Evolutionary conservation across 1,284 basidiomycete species (phyloP), one percentile per base, ranked within the genome.

Genomic region (Cystobasidium slooffiae): DNA sequence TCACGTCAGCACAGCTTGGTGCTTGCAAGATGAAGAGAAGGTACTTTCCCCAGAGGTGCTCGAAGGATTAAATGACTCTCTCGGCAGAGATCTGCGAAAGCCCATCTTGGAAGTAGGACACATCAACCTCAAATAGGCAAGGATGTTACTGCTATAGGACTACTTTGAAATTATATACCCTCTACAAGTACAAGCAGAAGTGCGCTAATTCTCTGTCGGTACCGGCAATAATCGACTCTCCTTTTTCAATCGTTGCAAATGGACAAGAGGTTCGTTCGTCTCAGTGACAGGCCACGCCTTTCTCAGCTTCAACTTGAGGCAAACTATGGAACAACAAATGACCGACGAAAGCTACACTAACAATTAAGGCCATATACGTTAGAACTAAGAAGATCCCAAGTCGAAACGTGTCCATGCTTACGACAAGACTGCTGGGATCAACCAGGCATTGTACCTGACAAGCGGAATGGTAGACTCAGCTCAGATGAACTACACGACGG

Each of bases 1-100:
- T 79, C 92, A 94, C 79, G 86, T 88, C 12, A 93, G 91, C 0
- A 86, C 93, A 68, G 91, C 87, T 10, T 93, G 92, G 91, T 69
- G 68, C 61, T 52, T 75, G 18, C 74, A 73, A 1, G 22, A 72
- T 44, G 44, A 55, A 4, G 31, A 52, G 6, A 51, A 55, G 12
- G 47, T n/a, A 4, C 46, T 55, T 10, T 58, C 56, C 12, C 3
- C 56, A 58, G 55, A 69, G 44, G 67, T 14, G 31, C 55, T 69
- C 10, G 46, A 47, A 44, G 46, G 22, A 22, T 24, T 72, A 6
- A 49, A 72, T 59, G n/a, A 51, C 8, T 6, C 31, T 3, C 39
- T 41, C 22, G 61, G 69, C 37, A 44, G 7, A 6, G 56, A 31
- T 24, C 39, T 75, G 1, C 65, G 73, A 18, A 59, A 64, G 46